Base-by-base conservation (phyloP, 2,329 filamentous ascomycete species). In the Karstenula rhodostoma region DNA sequence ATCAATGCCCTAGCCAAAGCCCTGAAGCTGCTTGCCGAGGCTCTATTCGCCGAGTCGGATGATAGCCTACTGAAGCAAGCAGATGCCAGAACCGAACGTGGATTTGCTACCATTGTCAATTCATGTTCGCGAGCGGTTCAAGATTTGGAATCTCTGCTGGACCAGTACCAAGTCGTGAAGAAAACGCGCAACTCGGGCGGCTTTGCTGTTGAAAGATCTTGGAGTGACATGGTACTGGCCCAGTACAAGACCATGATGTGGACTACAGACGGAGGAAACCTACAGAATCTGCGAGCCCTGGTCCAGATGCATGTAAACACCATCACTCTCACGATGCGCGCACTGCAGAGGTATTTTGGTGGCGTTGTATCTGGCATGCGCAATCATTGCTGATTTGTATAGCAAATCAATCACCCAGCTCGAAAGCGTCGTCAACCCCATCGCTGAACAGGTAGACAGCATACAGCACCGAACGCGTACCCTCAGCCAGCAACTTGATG, bases 21-120 rank as follows among this genome's bases (percentile, higher is more conserved):
- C 4, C 64, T 82, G 27, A 81, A 80, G 66, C 66, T 78, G 19
- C 69, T 87, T 71, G 81, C 80, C 32, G 79, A 81, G 64, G 72
- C 76, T 22, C 62, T 83, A 9, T 76, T 78, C 47, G 67, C 77
- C 23, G 71, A 77, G 27, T 46, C 66, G 10, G 74, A 79, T 32
- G 67, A 73, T 32, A 73, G 68, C 46, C 58, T 81, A 7, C 63
- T 81, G 3, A 66, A 72, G 4, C 65, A 68, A n/a, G 77, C 78
- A 25, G 74, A 77, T 35, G 59, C 69, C n/a, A 62, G 71, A 17
- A 77, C 75, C 4, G 74, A 73, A 56, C 51, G 70, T 48, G 79
- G 78, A 7, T 69, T 83, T n/a, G 72, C 68, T 27, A 73, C 72
- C 10, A 79, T 82, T 8, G 37, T 83, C 40, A 62, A 67, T 3